A percentile compares a stretch with the other conserved stretches of the same genome.
Evolutionary conservation across 2,329 filamentous ascomycete species (phyloP).

Genomic region (Beauveria bassiana): DNA sequence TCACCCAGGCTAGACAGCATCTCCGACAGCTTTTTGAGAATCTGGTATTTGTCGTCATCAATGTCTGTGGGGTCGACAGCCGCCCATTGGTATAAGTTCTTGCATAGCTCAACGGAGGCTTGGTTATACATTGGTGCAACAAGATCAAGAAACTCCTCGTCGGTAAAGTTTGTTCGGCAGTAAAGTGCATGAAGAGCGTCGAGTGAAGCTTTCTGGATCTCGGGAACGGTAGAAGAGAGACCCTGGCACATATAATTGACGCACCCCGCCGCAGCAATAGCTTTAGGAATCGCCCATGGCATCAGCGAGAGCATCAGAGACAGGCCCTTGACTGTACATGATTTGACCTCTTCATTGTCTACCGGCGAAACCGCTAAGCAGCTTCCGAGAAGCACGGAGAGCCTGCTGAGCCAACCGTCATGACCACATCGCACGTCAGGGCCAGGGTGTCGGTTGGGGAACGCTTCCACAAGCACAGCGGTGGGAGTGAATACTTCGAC

Average conservation of each 20-base stretch:
- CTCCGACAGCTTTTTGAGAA: slow-evolving; percentile 92
- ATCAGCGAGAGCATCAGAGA: slow-evolving; percentile 71
- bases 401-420: slow-evolving; percentile 80
- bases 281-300: slow-evolving; percentile 81
- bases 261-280: slow-evolving; percentile 63
- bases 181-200: slow-evolving; percentile 82
- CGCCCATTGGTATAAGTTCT: slow-evolving; percentile 72
- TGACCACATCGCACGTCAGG: slow-evolving; percentile 66
- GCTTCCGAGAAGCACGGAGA: slow-evolving; percentile 64
- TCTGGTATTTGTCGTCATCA: slow-evolving; percentile 84
- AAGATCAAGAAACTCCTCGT: slow-evolving; percentile 70
- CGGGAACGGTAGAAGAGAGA: slow-evolving; percentile 61
- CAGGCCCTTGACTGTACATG: slow-evolving; percentile 68
- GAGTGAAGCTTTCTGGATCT: slow-evolving; percentile 59
- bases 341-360: slow-evolving; percentile 57
- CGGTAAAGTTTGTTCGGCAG: slow-evolving; percentile 62
- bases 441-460: slow-evolving; percentile 62
- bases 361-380: slow-evolving; percentile 61
- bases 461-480: slow-evolving; percentile 64
- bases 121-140: slow-evolving; percentile 71
- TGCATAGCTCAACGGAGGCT: slow-evolving; percentile 63
- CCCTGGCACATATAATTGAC: slow-evolving; percentile 64
- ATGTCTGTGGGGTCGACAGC: slow-evolving; percentile 72
- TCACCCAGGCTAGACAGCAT: slow-evolving; percentile 79
- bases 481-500: slow-evolving; percentile 90